A percentile compares a stretch with the other conserved stretches of the same genome.
phyloP scores from a whole-genome alignment of 2,329 filamentous ascomycete genomes.

The Zymoseptoria passerinii region DNA sequence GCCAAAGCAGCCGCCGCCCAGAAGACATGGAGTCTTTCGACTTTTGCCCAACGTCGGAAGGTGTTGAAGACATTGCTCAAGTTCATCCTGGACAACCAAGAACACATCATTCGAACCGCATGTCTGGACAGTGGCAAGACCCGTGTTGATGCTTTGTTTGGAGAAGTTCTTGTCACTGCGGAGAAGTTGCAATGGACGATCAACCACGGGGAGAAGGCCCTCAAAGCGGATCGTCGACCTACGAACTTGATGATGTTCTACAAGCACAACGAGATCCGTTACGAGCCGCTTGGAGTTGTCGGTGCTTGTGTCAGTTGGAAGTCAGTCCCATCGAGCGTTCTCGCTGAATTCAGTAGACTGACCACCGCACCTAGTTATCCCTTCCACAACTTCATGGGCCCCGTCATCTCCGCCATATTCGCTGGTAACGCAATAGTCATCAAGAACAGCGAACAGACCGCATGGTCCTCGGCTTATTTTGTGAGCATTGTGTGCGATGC shows the following conservation, averaged over 20 bases:
- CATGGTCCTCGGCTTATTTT: constrained; percentile 85
- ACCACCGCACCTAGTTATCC: constrained; percentile 20
- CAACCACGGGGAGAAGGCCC: constrained; percentile 73
- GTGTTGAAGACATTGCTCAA: constrained; percentile 75
- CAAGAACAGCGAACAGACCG: constrained; percentile 91
- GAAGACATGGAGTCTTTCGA: constrained; percentile 65
- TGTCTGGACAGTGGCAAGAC: constrained; percentile 95
- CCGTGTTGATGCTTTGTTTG: constrained; percentile 84
- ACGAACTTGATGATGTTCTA: constrained; percentile 93
- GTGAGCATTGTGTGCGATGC: constrained; percentile 68
- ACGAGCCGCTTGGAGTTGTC: constrained; percentile 88
- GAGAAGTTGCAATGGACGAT: constrained; percentile 96
- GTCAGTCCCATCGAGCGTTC: constrained; percentile 41
- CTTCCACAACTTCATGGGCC: constrained; percentile 90
- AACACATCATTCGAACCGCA: constrained; percentile 73
- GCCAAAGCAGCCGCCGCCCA: constrained; percentile 68
- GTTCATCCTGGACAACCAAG: constrained; percentile 80
- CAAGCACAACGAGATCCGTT: constrained; percentile 82
- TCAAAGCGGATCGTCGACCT: constrained; percentile 63
- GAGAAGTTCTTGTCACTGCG: constrained; percentile 85
- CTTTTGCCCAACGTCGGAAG: constrained; percentile 65
- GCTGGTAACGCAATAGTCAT: constrained; percentile 85
- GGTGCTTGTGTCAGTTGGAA: constrained; percentile 95
- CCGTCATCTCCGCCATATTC: constrained; percentile 83
- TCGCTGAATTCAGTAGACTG: neutral